phyloP scores from a whole-genome alignment of 1,139 yeast species.

The Scheffersomyces insectosa region DNA sequence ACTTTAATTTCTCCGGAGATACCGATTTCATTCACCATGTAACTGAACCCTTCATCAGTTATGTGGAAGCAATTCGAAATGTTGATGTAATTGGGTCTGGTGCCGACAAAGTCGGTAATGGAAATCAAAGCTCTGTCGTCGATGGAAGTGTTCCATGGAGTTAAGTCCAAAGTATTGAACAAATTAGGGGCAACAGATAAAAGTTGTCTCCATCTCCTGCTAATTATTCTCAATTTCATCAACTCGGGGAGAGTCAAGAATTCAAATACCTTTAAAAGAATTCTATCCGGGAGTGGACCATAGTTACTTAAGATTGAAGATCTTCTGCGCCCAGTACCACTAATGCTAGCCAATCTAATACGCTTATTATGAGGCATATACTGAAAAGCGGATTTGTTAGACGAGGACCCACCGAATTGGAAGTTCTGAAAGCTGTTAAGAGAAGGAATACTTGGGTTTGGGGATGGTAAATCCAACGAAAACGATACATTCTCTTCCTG shows the following conservation, averaged over 20 bases:
- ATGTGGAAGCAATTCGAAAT: constrained; percentile 75
- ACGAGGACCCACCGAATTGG: constrained; percentile 7
- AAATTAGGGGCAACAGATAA: constrained; percentile 57
- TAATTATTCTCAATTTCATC: constrained; percentile 57
- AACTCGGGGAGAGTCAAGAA: constrained; percentile 53
- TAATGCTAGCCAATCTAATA: constrained; percentile 41
- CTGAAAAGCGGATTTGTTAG: constrained; percentile 29
- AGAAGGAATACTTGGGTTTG: constrained; percentile 36
- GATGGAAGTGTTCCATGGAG: constrained; percentile 60
- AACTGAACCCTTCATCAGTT: constrained; percentile 72
- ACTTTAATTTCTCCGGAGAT: constrained; percentile 57
- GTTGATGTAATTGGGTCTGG: constrained; percentile 61
- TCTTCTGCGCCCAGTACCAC: constrained; percentile 43
- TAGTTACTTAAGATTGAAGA: constrained; percentile 54
- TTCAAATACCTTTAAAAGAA: constrained; percentile 54
- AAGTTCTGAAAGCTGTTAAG: constrained; percentile 29
- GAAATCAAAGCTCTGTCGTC: constrained; percentile 57
- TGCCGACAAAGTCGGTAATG: constrained; percentile 70
- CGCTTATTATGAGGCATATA: constrained; percentile 58
- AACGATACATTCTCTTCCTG: constrained; percentile 5
- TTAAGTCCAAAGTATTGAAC: constrained; percentile 52
- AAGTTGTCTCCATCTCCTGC: constrained; percentile 67
- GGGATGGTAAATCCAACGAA: constrained; percentile 29
- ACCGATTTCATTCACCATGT: constrained; percentile 70
- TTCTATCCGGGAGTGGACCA: constrained; percentile 60